Percentiles rank a stretch among this genome's conserved stretches.
These are phyloP conservation scores for Urtica urens DNA, from an alignment of 306 rosid genomes.

Conservation along the genomic window DNA sequence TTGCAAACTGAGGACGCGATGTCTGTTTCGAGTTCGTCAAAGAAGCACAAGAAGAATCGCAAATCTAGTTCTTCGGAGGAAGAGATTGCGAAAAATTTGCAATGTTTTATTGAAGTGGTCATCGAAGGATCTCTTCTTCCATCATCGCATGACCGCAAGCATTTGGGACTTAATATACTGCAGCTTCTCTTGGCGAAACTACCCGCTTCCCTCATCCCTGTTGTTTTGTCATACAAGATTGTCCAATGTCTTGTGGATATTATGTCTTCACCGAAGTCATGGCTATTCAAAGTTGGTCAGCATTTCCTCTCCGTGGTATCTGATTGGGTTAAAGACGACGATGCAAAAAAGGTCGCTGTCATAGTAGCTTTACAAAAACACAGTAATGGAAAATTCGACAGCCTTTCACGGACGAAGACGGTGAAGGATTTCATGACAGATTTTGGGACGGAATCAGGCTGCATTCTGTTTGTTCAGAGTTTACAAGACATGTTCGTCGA, in stretches of 20 bases:
- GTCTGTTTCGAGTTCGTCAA: constrained; percentile 58
- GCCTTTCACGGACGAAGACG: constrained; percentile 47
- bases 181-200: constrained; percentile 61
- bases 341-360: constrained; percentile 72
- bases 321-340: constrained; percentile 70
- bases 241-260: constrained; percentile 83
- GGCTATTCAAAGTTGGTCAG: constrained; percentile 76
- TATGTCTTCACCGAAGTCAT: constrained; percentile 64
- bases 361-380: constrained; percentile 88
- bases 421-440: constrained; percentile 74
- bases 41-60: constrained; percentile 72
- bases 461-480: constrained; percentile 78
- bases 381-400: constrained; percentile 75
- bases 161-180: constrained; percentile 68
- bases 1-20: constrained; percentile 52
- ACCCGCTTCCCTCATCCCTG: constrained; percentile 62
- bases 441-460: constrained; percentile 71
- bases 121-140: constrained; percentile 80
- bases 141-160: constrained; percentile 98
- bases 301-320: constrained; percentile 60
- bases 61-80: constrained; percentile 76
- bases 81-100: constrained; percentile 51
- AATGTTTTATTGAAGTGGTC: constrained; percentile 58
- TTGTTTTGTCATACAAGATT: constrained; percentile 61
- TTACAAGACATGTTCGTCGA: constrained; percentile 67